These are phyloP conservation scores for Lupinus albus DNA, from an alignment of 306 rosid species.

Conservation along the genomic window DNA sequence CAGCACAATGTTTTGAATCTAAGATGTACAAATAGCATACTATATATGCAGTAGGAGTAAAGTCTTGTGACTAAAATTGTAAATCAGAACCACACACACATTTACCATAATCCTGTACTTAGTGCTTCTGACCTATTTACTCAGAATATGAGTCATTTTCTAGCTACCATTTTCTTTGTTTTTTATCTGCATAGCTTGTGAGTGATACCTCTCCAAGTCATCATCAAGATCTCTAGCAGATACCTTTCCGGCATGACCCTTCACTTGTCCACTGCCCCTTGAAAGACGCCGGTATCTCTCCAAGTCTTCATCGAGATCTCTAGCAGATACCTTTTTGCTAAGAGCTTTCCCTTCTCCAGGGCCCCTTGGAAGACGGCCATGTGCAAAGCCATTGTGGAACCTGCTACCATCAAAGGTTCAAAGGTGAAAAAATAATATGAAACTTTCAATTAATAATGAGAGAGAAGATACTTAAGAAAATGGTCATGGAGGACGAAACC, in stretches of 20 bases:
- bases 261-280: conserved; percentile 31
- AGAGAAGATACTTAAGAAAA: background rate
- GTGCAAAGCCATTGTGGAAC: conserved; percentile 24
- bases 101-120: background rate
- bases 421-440: background rate
- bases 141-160: conserved; percentile 1
- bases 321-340: conserved; percentile 34
- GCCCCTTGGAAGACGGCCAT: conserved; percentile 31
- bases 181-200: conserved; percentile 39
- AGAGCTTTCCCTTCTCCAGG: conserved; percentile 26
- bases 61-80: background rate
- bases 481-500: background rate
- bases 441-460: conserved; percentile 16
- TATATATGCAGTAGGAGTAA: background rate
- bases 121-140: conserved; percentile 24
- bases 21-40: conserved; percentile 23
- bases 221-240: conserved; percentile 62
- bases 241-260: conserved; percentile 31
- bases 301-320: conserved; percentile 52
- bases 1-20: background rate
- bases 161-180: conserved; percentile 8
- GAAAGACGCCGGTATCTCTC: conserved; percentile 36
- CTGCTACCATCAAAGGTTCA: conserved; percentile 31
- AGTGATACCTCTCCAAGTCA: conserved; percentile 64
- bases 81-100: conserved; percentile 10